phyloP scores from a whole-genome alignment of 1,284 basidiomycete species.

The Ceratobasidium sp. region DNA sequence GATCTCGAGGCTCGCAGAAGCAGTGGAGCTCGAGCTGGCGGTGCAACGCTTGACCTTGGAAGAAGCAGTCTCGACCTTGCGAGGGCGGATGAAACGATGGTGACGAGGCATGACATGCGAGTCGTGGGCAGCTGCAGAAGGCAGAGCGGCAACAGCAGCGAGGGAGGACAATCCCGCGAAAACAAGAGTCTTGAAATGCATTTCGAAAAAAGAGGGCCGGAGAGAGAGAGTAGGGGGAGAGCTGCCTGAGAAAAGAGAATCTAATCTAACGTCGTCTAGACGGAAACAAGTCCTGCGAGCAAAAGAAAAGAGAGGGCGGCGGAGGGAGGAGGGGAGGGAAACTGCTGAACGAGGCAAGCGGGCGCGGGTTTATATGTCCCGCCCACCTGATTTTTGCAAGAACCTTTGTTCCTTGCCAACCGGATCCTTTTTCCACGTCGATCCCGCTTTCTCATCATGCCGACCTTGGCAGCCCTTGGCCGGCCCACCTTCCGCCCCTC shows the following conservation, averaged over 20 bases:
- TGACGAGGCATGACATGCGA: constrained; percentile 17
- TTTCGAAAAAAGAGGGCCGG: constrained; percentile 7
- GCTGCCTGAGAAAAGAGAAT: not conserved
- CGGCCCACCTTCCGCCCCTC: not conserved
- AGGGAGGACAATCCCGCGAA: constrained; percentile 35
- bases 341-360: not conserved
- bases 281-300: not conserved
- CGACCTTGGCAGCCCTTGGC: not conserved
- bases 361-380: constrained; percentile 8
- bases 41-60: constrained; percentile 27
- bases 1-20: not conserved
- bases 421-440: constrained; percentile 30
- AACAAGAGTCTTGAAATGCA: constrained; percentile 40
- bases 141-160: constrained; percentile 31
- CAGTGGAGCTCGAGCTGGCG: not conserved
- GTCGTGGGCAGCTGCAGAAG: constrained; percentile 12
- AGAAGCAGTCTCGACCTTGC: not conserved
- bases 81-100: constrained; percentile 19
- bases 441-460: not conserved
- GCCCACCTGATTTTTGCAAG: not conserved
- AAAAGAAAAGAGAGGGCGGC: constrained; percentile 2
- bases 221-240: not conserved
- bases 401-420: constrained; percentile 20
- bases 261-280: constrained; percentile 31
- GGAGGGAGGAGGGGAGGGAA: constrained; percentile 4